phyloP scores from a whole-genome alignment of 371 early-diverging fungal genomes.

The Mortierella sp. region DNA sequence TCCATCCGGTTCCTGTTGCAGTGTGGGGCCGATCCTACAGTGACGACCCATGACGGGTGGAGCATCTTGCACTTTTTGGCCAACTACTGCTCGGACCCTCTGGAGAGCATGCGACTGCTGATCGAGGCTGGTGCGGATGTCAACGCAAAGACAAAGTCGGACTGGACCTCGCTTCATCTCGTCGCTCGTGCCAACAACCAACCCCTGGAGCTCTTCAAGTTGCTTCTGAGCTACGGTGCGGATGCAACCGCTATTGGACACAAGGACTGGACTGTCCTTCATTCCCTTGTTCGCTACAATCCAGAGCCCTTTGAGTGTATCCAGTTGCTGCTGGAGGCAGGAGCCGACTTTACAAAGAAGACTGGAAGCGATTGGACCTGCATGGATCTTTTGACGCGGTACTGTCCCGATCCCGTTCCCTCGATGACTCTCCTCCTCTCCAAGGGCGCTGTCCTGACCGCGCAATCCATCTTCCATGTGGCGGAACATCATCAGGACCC shows the following conservation, averaged over 20 bases:
- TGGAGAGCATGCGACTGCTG: slow-evolving; percentile 52
- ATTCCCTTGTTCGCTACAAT: slow-evolving; percentile 47
- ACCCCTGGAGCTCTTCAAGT: slow-evolving; percentile 45
- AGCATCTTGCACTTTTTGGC: slow-evolving; percentile 54
- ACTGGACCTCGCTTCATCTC: slow-evolving; percentile 50
- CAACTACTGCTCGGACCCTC: slow-evolving; percentile 46
- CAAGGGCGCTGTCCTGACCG: slow-evolving; percentile 38
- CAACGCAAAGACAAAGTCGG: slow-evolving; percentile 55
- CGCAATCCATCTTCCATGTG: slow-evolving; percentile 52
- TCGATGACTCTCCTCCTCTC: slow-evolving; percentile 47
- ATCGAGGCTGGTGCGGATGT: slow-evolving; percentile 55
- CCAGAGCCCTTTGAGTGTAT: slow-evolving; percentile 51
- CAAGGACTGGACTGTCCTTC: slow-evolving; percentile 55
- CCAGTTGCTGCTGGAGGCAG: slow-evolving; percentile 40
- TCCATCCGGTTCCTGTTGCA: slow-evolving; percentile 47
- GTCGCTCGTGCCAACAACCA: slow-evolving; percentile 51
- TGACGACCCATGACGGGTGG: slow-evolving; percentile 55
- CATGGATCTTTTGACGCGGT: slow-evolving; percentile 53
- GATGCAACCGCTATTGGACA: slow-evolving; percentile 55
- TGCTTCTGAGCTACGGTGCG: slow-evolving; percentile 34
- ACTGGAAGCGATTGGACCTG: slow-evolving; percentile 56
- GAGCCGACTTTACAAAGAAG: slow-evolving; percentile 48
- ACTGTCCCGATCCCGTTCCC: slow-evolving; percentile 51
- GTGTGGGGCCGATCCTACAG: slow-evolving; percentile 46
- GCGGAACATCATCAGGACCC: slow-evolving; percentile 50